Conservation (phyloP, 2,329 filamentous ascomycete species). For the Rhynchosporium graminicola region DNA sequence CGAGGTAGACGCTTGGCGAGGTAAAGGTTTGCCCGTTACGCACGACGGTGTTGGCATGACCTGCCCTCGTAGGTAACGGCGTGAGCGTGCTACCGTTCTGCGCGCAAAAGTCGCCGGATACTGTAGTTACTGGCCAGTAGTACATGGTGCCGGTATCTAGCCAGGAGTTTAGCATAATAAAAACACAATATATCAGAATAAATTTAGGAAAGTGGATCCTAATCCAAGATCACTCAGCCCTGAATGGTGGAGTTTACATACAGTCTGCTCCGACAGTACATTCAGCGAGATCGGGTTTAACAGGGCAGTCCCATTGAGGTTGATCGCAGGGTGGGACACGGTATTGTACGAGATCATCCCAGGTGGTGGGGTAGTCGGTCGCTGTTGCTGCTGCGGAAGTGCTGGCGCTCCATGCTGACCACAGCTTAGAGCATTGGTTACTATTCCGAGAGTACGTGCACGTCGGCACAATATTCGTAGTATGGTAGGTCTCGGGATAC, state of each 20-base stretch:
- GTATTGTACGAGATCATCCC: slow-evolving; percentile 2
- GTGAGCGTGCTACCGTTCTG: slow-evolving; percentile 15
- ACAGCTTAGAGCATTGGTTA: slow-evolving; percentile 2
- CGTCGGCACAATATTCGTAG: not conserved
- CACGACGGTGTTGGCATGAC: slow-evolving; percentile 6
- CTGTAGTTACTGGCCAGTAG: slow-evolving; percentile 16
- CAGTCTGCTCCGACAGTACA: slow-evolving; percentile 9
- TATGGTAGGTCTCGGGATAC: not conserved
- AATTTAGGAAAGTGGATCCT: too few species aligned
- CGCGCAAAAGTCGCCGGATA: slow-evolving; percentile 18
- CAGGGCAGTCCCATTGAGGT: not conserved
- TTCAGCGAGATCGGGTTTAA: slow-evolving; percentile 1
- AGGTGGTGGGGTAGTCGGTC: slow-evolving; percentile 1
- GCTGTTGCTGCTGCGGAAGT: slow-evolving; percentile 5
- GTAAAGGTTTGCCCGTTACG: slow-evolving; percentile 9
- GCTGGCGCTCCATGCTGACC: slow-evolving; percentile 3
- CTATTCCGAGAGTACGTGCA: slow-evolving; percentile 1
- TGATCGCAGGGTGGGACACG: slow-evolving; percentile 1
- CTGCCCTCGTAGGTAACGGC: not conserved
- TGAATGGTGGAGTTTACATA: too few species aligned
- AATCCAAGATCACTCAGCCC: too few species aligned
- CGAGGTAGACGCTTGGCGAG: slow-evolving; percentile 9
- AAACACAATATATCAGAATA: too few species aligned
- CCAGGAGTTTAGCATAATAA: too few species aligned
- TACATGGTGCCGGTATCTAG: slow-evolving; percentile 11